Evolutionary conservation across 495 filamentous ascomycete genomes (phyloP).

Genomic region (Penicillium angulare): DNA sequence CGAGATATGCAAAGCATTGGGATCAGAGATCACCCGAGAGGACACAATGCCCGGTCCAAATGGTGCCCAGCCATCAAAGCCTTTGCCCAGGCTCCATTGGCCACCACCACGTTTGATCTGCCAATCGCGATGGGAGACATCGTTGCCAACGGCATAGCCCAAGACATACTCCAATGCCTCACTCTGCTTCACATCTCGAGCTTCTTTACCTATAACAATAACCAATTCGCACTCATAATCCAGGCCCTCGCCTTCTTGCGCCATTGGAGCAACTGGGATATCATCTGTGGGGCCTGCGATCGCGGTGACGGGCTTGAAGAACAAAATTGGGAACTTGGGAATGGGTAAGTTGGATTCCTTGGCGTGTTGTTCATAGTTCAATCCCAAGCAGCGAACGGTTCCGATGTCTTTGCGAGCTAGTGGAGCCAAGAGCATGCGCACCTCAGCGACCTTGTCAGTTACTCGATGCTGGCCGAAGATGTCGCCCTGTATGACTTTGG

Average conservation of each 20-base stretch:
- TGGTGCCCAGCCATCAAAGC: constrained; percentile 89
- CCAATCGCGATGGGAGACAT: constrained; percentile 82
- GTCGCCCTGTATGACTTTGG: constrained; percentile 67
- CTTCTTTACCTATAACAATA: constrained; percentile 70
- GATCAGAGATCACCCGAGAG: constrained; percentile 62
- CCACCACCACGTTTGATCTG: constrained; percentile 76
- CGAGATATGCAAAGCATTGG: constrained; percentile 62
- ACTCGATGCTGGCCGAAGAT: constrained; percentile 71
- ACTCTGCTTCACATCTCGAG: constrained; percentile 62
- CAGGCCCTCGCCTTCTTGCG: constrained; percentile 59
- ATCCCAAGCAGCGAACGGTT: constrained; percentile 75
- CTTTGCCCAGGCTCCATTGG: constrained; percentile 81
- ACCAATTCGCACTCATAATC: constrained; percentile 90
- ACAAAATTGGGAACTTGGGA: constrained; percentile 75
- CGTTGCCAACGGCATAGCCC: constrained; percentile 80
- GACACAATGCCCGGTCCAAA: constrained; percentile 79
- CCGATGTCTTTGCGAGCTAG: constrained; percentile 64
- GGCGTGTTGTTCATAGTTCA: constrained; percentile 82
- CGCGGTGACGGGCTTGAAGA: constrained; percentile 79
- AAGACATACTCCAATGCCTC: constrained; percentile 72
- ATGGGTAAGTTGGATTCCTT: constrained; percentile 73
- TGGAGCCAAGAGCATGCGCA: constrained; percentile 66
- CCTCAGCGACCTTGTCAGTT: constrained; percentile 65
- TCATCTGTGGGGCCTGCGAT: constrained; percentile 67
- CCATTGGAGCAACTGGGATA: constrained; percentile 61